phyloP scores from a whole-genome alignment of 495 filamentous ascomycete genomes.

The Cudoniella acicularis region DNA sequence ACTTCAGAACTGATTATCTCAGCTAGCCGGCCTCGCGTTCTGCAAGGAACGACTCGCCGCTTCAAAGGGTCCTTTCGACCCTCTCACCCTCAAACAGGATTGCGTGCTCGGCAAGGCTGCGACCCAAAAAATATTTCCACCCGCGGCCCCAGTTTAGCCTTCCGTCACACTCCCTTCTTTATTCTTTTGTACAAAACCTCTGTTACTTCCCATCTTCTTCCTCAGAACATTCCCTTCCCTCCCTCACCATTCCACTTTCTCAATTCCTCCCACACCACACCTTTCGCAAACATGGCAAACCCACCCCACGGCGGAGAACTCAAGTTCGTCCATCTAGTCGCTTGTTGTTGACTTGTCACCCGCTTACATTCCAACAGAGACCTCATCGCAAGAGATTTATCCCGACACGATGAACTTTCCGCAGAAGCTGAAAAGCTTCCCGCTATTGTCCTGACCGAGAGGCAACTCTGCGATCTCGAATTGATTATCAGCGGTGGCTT shows the following conservation, averaged over 20 bases:
- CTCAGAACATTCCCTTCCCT: slow-evolving; percentile 3
- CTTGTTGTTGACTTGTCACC: neutral
- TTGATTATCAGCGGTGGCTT: slow-evolving; percentile 95
- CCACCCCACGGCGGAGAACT: slow-evolving; percentile 92
- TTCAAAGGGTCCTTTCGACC: neutral
- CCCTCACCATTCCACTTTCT: neutral
- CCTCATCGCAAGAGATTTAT: slow-evolving; percentile 84
- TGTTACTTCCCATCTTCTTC: neutral
- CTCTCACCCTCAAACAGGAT: neutral
- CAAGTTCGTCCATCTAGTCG: slow-evolving; percentile 45
- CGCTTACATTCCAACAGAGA: slow-evolving; percentile 41
- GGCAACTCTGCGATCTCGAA: slow-evolving; percentile 96
- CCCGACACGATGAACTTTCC: slow-evolving; percentile 68
- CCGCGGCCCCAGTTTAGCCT: neutral
- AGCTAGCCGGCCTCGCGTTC: neutral
- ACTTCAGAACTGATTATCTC: neutral
- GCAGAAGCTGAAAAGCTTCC: slow-evolving; percentile 84
- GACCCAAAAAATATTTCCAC: neutral
- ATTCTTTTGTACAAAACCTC: neutral
- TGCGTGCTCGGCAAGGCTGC: slow-evolving; percentile 1
- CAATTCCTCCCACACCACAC: neutral
- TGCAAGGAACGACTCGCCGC: neutral
- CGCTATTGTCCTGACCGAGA: slow-evolving; percentile 80
- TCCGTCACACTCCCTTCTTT: neutral
- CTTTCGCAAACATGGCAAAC: slow-evolving; percentile 50